Base-by-base conservation (phyloP, 768 basidiomycete species). In the Lactifluus subvellereus region DNA sequence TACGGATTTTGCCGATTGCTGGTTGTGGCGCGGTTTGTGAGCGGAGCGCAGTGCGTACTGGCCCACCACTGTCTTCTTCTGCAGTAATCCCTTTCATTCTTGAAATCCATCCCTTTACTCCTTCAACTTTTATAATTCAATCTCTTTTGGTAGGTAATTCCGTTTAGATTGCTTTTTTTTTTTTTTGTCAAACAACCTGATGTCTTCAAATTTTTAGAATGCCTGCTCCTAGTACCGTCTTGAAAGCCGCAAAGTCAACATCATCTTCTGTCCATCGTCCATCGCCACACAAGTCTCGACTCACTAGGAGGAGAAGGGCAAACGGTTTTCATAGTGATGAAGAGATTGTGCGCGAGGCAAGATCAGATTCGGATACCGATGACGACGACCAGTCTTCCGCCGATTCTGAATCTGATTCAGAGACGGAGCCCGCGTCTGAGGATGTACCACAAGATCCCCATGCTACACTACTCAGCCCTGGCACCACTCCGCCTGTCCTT, bases 271-370 rank as follows among this genome's bases (percentile, higher is more conserved):
- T 22, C 3, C 59, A 56, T 32, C 61, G 68, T n/a, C 45, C 57
- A 33, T 49, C 62, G 10, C 30, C 67, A 37, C 73, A 68, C 68
- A 80, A 79, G 69, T 75, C 75, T 33, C 74, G 79, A 56, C 65
- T 80, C 53, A 77, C 80, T 49, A 82, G 83, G 70, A 82, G 89
- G 62, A 78, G 89, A 40, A 79, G 87, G 69, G 86, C 77, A 67
- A 77, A 78, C 60, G 79, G 75, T 40, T 76, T 85, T 35, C 62
- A 83, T 57, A 90, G 88, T 66, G 90, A 91, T 69, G 89, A 91
- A 33, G 89, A 91, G 73, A 79, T 91, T 57, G 82, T 82, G 76
- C 80, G 90, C 63, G 89, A 88, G 74, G 79, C 77, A 6, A 82
- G 78, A 66, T 84, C 88, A 22, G 88, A 89, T 73, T 86, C 88